These are phyloP conservation scores for Hsuehochloa calcarea DNA, from an alignment of 176 grass and related monocot species.

Conservation along the genomic window DNA sequence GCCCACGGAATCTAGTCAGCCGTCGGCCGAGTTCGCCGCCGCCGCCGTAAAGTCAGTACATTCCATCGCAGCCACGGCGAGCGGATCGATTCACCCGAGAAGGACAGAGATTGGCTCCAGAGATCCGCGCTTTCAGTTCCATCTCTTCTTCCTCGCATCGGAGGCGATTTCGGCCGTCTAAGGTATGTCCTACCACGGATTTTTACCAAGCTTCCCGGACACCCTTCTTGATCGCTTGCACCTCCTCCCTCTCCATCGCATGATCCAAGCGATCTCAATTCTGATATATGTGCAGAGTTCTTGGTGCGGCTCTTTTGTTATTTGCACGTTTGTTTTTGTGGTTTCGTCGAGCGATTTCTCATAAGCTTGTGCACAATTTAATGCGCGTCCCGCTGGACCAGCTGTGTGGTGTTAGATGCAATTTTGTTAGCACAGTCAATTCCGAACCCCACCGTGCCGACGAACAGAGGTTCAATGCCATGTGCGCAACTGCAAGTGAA, in stretches of 20 bases:
- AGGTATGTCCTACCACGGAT: neutral
- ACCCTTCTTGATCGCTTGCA: neutral
- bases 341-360: no score
- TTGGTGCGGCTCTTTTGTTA: neutral
- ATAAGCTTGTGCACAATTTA: no score
- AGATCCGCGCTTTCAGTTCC: neutral
- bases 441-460: neutral
- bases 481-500: no score
- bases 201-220: neutral
- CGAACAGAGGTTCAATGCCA: no score
- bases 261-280: neutral
- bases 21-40: neutral
- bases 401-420: neutral
- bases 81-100: neutral
- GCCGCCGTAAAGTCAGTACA: neutral
- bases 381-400: no score
- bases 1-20: neutral
- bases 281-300: neutral
- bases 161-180: neutral
- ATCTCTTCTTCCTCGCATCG: neutral
- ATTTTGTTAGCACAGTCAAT: neutral
- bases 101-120: neutral
- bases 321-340: neutral
- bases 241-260: neutral
- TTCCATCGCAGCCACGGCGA: no score